A percentile compares a stretch with the other conserved stretches of the same genome.
phyloP scores from a whole-genome alignment of 2,329 filamentous ascomycete species.

The Aspergillus sp. region DNA sequence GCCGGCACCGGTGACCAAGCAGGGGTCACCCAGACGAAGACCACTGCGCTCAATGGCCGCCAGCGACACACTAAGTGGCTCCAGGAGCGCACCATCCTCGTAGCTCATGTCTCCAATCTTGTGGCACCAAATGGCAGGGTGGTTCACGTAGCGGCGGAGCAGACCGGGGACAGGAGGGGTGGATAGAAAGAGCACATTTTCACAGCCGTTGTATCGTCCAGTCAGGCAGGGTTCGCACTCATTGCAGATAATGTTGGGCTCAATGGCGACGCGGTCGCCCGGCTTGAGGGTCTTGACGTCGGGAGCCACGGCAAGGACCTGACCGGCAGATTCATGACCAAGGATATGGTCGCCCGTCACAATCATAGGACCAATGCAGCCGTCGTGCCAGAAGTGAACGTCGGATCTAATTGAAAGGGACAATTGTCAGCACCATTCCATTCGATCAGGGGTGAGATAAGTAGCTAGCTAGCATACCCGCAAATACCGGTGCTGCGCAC shows the following conservation, averaged over 20 bases:
- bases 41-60: slow-evolving; percentile 78
- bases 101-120: slow-evolving; percentile 89
- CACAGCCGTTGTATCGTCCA: slow-evolving; percentile 92
- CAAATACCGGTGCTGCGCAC: slow-evolving; percentile 95
- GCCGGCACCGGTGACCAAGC: slow-evolving; percentile 84
- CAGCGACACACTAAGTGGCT: slow-evolving; percentile 81
- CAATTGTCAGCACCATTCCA: neutral
- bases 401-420: slow-evolving; percentile 56
- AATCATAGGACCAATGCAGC: slow-evolving; percentile 93
- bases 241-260: slow-evolving; percentile 89
- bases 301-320: slow-evolving; percentile 62
- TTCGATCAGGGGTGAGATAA: no score
- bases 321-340: slow-evolving; percentile 81
- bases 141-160: slow-evolving; percentile 85
- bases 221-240: slow-evolving; percentile 85
- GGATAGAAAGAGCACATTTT: slow-evolving; percentile 74
- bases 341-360: slow-evolving; percentile 83
- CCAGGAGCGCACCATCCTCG: slow-evolving; percentile 82
- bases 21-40: slow-evolving; percentile 73
- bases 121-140: slow-evolving; percentile 90
- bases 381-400: slow-evolving; percentile 95
- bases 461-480: slow-evolving; percentile 50
- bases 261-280: slow-evolving; percentile 86
- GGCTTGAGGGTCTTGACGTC: slow-evolving; percentile 69
- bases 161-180: slow-evolving; percentile 85